These are phyloP conservation scores for Leccinum imitatum DNA, from an alignment of 768 basidiomycete genomes.

Conservation along the genomic window DNA sequence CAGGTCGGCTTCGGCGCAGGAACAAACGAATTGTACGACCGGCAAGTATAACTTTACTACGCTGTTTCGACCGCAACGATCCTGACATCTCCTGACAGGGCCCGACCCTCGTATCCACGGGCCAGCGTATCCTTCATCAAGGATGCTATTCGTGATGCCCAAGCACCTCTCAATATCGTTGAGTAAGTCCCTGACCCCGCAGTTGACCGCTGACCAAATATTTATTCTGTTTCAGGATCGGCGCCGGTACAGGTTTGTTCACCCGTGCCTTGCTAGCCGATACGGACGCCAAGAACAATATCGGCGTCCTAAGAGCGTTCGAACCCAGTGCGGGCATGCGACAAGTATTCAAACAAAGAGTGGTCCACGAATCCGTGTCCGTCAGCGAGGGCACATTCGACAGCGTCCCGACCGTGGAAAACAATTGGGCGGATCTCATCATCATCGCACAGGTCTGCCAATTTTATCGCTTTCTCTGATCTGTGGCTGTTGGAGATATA, in stretches of 20 bases:
- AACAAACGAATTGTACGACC: conserved; percentile 82
- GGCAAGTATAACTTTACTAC: conserved; percentile 36
- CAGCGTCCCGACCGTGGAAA: conserved; percentile 48
- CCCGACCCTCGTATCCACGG: conserved; percentile 79
- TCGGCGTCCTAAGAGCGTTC: conserved; percentile 61
- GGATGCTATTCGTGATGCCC: conserved; percentile 36
- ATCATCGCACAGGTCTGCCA: conserved; percentile 66
- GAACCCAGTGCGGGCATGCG: conserved; percentile 93
- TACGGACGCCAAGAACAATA: conserved; percentile 47
- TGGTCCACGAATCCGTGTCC: conserved; percentile 52
- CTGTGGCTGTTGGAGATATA: not conserved
- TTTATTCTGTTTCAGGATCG: conserved; percentile 51
- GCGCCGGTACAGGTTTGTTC: conserved; percentile 87
- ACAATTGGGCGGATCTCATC: conserved; percentile 76
- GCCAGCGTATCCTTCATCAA: conserved; percentile 62
- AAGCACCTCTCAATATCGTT: conserved; percentile 55
- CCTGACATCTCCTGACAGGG: conserved; percentile 40
- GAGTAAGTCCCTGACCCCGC: conserved; percentile 49
- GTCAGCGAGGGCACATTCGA: conserved; percentile 72
- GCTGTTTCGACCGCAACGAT: not conserved
- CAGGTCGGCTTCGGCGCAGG: conserved; percentile 71
- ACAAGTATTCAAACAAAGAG: conserved; percentile 56
- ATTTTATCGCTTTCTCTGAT: not conserved
- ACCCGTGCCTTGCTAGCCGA: conserved; percentile 76
- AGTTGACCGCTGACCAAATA: not conserved